Base-by-base conservation (phyloP, 164 flowering plant species). In the Annona cherimola region DNA sequence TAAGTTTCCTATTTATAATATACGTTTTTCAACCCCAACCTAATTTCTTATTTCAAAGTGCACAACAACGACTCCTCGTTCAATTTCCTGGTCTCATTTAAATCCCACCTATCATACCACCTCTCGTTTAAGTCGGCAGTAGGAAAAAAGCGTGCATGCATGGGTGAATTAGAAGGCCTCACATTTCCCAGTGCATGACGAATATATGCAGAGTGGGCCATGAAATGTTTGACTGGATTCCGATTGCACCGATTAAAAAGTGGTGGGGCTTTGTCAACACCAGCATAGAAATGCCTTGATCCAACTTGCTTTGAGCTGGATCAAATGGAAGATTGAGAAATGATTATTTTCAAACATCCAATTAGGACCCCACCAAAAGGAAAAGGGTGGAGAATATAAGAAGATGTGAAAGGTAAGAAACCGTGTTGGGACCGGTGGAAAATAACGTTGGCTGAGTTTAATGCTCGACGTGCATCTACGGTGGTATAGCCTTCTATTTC, bases 241-340 rank as follows among this genome's bases (percentile, higher is more conserved):
- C 35, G 35, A 16, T 50, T n/a, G 69, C 7, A 26, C 14, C 54
- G 4, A 19, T 43, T 43, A 18, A n/a, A 26, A 19, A 14, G 35
- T 43, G 39, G 69, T 66, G 35, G 35, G 35, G 35, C 44, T 66
- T n/a, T 71, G 71, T 67, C 78, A 67, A 71, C 55, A 57, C 42
- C 70, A 41, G 19, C 5, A 45, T 5, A 50, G 57, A 75, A 70
- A 63, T 67, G 61, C 78, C 71, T 67, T 61, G 74, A 76, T 20
- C 54, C 42, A 61, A 66, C 74, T 75, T 71, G 74, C 67, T 20
- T 71, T 71, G 50, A 66, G 74, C 71, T 76, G 78, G 42, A 71
- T 42, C 60, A 16, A 20, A 12, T 18, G 8, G 54, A 20, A 63
- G 66, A 69, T 20, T 61, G 64, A 4, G 50, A 67, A 42, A 11